Base-by-base conservation (phyloP, 768 basidiomycete genomes). In the Trametes cingulata region DNA sequence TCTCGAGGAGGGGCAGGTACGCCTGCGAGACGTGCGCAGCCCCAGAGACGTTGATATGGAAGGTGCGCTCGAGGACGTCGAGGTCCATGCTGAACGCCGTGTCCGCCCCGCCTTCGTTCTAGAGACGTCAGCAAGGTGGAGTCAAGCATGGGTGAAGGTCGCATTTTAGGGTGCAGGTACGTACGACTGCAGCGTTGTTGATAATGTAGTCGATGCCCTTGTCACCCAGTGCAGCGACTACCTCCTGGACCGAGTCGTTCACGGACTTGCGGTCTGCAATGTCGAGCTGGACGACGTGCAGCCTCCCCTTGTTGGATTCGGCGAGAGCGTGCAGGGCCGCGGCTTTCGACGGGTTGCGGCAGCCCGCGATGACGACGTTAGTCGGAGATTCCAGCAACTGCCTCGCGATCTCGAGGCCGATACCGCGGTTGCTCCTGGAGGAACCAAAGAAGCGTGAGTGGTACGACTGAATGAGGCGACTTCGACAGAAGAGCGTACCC, bases 151-250 rank as follows among this genome's bases (percentile, higher is more conserved):
- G n/a, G n/a, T n/a, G n/a, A n/a, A n/a, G n/a, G n/a, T n/a, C n/a
- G n/a, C n/a, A n/a, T n/a, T n/a, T 33, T 5, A 33, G 29, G 10
- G 29, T 33, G 29, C 10, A 10, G 4, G 29, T 33, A 33, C 29
- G 29, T 33, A 33, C 29, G 29, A 33, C n/a, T n/a, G n/a, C 76
- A 8, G 76, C 75, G 42, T 76, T 76, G 65, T 77, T 78, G 52
- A 77, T 60, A 14, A 78, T 65, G 52, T 75, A 77, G 62, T 78
- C 74, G 3, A 78, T 59, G 6, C 76, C 75, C 20, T 60, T 56
- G 22, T 62, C 64, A 2, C 59, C 68, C 17, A 77, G 58, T 25
- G 74, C 55, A 35, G 52, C 62, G 22, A 62, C 66, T 25, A 71
- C 68, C 6, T 54, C 29, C 27, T 59, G 52, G 7, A 61, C 65